Base-by-base conservation (phyloP, 805 yeast genomes). In the Saturnispora zaruensis region DNA sequence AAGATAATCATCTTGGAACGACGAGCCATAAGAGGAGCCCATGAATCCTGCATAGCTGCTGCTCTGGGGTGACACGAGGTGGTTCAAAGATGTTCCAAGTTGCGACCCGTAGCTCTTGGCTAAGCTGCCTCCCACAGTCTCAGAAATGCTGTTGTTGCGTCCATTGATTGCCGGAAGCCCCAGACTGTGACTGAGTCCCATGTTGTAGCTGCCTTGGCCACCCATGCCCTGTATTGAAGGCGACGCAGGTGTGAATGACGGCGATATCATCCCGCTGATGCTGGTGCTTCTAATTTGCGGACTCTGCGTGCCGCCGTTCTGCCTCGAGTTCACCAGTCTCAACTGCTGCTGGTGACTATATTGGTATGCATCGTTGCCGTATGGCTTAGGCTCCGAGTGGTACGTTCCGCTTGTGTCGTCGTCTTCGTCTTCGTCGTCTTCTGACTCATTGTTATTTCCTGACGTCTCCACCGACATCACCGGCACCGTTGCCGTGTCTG, bases 11-110 rank as follows among this genome's bases (percentile, higher is more conserved):
- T 64, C 68, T 41, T 61, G 61, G 38, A 49, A 61, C 36, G 67
- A 62, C 2, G 70, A 65, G 2, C 69, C 69, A 51, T 66, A 67
- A 1, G 71, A 66, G 13, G 70, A 66, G 33, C 65, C 69, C 11
- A 62, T 56, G 45, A 58, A 58, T 1, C 65, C 67, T 45, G 62
- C 66, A 48, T 63, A 65, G n/a, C 64, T 66, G 18, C 64, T 66
- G 34, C 65, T 64, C 13, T 60, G 59, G 2, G 71, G 71, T 3
- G 71, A 67, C 5, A 65, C 53, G 6, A 67, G 44, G 36, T 59
- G 65, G 53, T 60, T 64, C 33, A 66, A 51, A 0, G 68, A 62
- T 1, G 64, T 59, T 1, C 65, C 68, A 36, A 65, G 47, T 40
- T 64, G 66, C 3, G 63, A 60, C 2, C 65, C 57, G 45, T 61